Evolutionary conservation across 2,329 filamentous ascomycete genomes (phyloP).

Genomic region (Cladosporium cucumerinum): DNA sequence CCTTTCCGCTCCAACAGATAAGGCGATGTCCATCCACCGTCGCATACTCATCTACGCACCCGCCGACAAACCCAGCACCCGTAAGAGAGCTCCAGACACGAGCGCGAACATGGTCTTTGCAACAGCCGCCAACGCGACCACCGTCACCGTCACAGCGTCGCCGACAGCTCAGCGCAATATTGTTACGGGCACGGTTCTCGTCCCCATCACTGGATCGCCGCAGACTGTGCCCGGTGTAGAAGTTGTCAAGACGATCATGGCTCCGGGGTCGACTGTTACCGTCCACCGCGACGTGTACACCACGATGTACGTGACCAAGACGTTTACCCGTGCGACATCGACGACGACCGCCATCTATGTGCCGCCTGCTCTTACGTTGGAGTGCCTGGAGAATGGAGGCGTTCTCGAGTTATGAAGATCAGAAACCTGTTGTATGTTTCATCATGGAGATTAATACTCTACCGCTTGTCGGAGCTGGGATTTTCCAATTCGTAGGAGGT

Average conservation of each 20-base stretch:
- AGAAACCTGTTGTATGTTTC: background rate
- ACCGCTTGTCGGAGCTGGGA: background rate
- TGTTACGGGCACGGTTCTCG: conserved; percentile 10
- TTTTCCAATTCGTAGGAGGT: background rate
- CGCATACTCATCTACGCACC: background rate
- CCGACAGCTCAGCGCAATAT: conserved; percentile 12
- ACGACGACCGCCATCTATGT: background rate
- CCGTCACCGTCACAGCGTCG: background rate
- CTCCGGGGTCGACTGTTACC: conserved; percentile 12
- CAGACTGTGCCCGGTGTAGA: conserved; percentile 16
- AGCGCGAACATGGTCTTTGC: background rate
- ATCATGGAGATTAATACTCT: background rate
- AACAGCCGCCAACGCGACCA: background rate
- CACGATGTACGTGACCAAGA: conserved; percentile 16
- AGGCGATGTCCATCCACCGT: background rate
- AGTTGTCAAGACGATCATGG: conserved; percentile 8
- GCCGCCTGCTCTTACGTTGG: background rate
- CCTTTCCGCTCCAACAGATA: background rate
- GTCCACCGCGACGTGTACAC: conserved; percentile 14
- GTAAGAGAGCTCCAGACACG: background rate
- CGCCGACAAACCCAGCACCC: background rate
- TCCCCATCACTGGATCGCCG: conserved; percentile 18
- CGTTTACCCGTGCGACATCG: background rate
- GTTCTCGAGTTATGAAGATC: background rate
- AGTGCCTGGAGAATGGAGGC: background rate